These are phyloP conservation scores for Russula sp. DNA, from an alignment of 768 basidiomycete genomes.

Conservation along the genomic window DNA sequence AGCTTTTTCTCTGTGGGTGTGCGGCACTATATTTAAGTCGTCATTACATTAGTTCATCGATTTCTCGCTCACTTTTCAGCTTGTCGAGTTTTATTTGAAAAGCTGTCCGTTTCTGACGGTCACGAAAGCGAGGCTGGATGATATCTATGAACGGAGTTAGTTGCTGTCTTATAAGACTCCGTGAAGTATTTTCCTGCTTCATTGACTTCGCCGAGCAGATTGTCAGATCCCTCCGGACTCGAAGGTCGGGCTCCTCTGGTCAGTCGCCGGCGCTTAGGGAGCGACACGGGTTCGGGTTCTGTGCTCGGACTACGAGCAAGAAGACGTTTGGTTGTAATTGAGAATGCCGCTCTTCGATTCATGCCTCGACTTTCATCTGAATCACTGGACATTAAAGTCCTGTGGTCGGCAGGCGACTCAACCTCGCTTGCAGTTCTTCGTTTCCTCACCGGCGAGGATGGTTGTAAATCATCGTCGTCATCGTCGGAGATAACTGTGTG, in stretches of 20 bases:
- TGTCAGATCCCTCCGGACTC: slow-evolving; percentile 35
- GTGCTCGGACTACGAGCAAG: slow-evolving; percentile 29
- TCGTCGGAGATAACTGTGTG: slow-evolving; percentile 20
- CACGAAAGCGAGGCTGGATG: slow-evolving; percentile 54
- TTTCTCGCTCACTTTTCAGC: slow-evolving; percentile 48
- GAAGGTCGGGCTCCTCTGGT: slow-evolving; percentile 38
- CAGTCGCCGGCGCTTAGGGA: slow-evolving; percentile 35
- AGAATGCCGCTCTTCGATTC: not conserved
- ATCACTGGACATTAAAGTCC: not conserved
- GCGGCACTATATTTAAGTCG: not conserved
- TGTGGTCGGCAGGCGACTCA: not conserved
- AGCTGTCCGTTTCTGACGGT: slow-evolving; percentile 47
- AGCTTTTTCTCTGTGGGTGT: slow-evolving; percentile 6
- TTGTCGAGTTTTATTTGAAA: slow-evolving; percentile 62
- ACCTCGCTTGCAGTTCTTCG: slow-evolving; percentile 20
- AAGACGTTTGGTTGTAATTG: not conserved
- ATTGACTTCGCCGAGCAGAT: slow-evolving; percentile 46
- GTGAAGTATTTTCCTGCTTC: slow-evolving; percentile 42
- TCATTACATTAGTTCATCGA: not conserved
- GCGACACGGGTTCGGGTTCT: slow-evolving; percentile 31
- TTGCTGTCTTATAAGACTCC: not conserved
- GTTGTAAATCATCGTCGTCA: slow-evolving; percentile 25
- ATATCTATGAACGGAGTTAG: slow-evolving; percentile 39
- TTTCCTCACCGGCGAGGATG: slow-evolving; percentile 22
- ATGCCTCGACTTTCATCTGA: slow-evolving; percentile 3